Conservation (phyloP, 176 grass and related monocot genomes). For the Oryza glaberrima region DNA sequence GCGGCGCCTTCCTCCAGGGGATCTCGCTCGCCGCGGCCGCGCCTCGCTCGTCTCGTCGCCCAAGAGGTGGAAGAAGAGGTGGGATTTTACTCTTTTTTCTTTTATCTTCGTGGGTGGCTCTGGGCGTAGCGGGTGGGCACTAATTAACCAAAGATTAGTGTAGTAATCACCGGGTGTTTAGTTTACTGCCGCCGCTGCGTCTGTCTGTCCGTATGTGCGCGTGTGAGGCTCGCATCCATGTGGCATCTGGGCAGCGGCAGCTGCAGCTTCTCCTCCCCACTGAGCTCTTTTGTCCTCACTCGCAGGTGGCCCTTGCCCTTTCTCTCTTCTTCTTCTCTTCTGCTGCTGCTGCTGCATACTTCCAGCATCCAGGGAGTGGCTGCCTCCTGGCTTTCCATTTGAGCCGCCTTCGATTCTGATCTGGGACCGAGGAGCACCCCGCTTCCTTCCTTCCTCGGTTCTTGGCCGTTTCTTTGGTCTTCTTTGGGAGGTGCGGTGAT, state of each 20-base stretch:
- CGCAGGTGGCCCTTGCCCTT: slow-evolving; percentile 27
- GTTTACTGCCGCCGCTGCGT: background rate
- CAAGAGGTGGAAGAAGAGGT: background rate
- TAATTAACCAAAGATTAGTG: background rate
- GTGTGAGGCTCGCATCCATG: background rate
- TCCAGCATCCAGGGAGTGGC: background rate
- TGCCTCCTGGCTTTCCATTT: slow-evolving; percentile 18
- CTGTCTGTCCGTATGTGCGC: background rate
- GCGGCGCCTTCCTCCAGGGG: background rate
- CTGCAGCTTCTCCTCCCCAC: slow-evolving; percentile 35
- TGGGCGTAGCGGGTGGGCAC: background rate
- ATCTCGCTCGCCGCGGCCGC: slow-evolving; percentile 15
- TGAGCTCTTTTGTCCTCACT: slow-evolving; percentile 43
- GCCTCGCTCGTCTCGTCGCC: no score
- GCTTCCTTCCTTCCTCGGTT: background rate
- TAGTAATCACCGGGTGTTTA: background rate
- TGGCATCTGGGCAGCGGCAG: slow-evolving; percentile 29
- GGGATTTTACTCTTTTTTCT: background rate
- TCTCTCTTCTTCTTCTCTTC: background rate
- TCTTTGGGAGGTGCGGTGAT: slow-evolving; percentile 3
- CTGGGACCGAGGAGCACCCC: background rate
- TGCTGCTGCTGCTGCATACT: background rate
- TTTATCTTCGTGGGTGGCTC: background rate
- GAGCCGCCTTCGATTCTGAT: slow-evolving; percentile 30
- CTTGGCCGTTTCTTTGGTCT: background rate